A percentile compares a stretch with the other conserved stretches of the same genome.
Conservation (phyloP, 2,329 filamentous ascomycete species). For the Tricladium varicosporioides region DNA sequence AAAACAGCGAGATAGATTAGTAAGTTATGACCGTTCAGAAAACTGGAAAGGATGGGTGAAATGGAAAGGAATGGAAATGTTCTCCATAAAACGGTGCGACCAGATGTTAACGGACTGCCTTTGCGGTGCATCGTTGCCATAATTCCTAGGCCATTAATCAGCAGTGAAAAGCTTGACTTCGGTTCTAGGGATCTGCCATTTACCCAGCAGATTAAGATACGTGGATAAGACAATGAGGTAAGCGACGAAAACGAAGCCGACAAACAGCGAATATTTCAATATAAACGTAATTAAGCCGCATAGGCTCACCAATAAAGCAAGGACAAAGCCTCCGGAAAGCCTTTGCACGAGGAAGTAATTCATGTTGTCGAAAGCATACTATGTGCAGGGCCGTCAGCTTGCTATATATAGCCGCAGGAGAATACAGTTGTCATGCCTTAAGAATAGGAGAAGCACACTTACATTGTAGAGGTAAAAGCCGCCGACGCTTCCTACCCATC, state of each 20-base stretch:
- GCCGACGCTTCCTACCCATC: conserved; percentile 61
- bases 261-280: conserved; percentile 41
- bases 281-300: conserved; percentile 50
- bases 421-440: too few relatives aligned
- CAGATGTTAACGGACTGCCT: background rate
- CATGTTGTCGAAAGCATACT: conserved; percentile 46
- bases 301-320: conserved; percentile 38
- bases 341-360: conserved; percentile 42
- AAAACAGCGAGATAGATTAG: conserved; percentile 54
- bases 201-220: conserved; percentile 57
- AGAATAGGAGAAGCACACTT: too few relatives aligned
- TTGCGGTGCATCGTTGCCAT: conserved; percentile 47
- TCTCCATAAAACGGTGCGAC: conserved; percentile 52
- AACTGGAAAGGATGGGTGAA: conserved; percentile 55
- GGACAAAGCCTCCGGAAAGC: conserved; percentile 47
- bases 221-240: conserved; percentile 57
- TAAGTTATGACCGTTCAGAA: conserved; percentile 49
- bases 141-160: conserved; percentile 1
- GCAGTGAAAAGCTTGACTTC: conserved; percentile 25
- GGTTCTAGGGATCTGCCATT: conserved; percentile 40
- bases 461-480: conserved; percentile 59
- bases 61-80: conserved; percentile 55
- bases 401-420: too few relatives aligned
- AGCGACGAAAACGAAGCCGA: conserved; percentile 56
- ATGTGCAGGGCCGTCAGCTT: too few relatives aligned